Conservation (phyloP, 345 rosid genomes). For the Salix viminalis region DNA sequence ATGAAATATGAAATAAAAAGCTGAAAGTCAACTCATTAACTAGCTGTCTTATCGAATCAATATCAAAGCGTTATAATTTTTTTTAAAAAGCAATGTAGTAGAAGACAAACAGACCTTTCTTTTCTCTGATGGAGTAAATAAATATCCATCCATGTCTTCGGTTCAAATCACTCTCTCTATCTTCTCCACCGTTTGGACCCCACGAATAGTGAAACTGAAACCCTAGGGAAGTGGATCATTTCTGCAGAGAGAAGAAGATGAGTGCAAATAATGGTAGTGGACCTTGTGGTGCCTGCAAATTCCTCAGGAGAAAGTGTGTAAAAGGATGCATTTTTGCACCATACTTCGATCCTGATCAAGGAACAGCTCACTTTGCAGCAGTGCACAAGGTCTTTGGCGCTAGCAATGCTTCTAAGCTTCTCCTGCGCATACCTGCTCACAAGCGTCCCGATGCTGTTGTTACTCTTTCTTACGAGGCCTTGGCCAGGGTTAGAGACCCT, state of each 20-base stretch:
- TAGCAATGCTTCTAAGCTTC: conserved; percentile 82
- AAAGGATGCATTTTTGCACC: conserved; percentile 83
- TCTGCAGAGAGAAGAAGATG: background rate
- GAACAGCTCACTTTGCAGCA: conserved; percentile 68
- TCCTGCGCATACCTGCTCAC: conserved; percentile 51
- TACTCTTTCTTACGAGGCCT: conserved; percentile 77
- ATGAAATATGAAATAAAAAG: too few relatives aligned
- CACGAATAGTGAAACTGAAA: background rate
- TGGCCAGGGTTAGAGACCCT: conserved; percentile 78
- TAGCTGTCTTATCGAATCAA: too few relatives aligned
- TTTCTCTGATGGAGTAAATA: background rate
- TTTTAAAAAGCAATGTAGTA: background rate
- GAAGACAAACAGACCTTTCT: background rate
- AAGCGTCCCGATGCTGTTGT: conserved; percentile 73
- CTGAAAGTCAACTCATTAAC: too few relatives aligned
- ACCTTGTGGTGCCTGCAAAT: conserved; percentile 93
- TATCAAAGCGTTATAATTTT: conserved; percentile 2
- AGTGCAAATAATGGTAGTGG: conserved; percentile 37
- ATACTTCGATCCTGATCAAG: conserved; percentile 84
- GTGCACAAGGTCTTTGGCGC: conserved; percentile 94
- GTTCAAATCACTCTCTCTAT: background rate
- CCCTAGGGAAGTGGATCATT: background rate
- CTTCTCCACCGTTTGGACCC: background rate
- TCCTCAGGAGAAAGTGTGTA: conserved; percentile 73
- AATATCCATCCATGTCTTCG: conserved; percentile 9